Evolutionary conservation across 1,284 basidiomycete species (phyloP).

Genomic region (Cutaneotrichosporon cyanovorans): DNA sequence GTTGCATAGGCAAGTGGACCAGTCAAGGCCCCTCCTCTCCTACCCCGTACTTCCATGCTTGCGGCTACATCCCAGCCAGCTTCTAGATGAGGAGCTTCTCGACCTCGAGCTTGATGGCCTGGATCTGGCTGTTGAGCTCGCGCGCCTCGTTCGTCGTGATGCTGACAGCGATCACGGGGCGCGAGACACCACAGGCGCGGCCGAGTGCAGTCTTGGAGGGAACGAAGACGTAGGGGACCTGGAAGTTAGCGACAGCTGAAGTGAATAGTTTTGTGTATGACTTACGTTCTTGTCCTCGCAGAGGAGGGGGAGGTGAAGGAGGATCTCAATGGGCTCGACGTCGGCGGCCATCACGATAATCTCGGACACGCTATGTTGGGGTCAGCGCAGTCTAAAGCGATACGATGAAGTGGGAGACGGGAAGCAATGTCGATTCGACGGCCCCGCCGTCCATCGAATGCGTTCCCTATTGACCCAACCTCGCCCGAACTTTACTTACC

Average conservation of each 20-base stretch:
- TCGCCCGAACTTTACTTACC: not conserved
- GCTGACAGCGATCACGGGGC: constrained; percentile 90
- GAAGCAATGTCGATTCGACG: too few relatives aligned
- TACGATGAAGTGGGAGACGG: too few relatives aligned
- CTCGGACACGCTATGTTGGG: constrained; percentile 85
- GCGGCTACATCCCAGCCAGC: not conserved
- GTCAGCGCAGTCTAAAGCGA: constrained; percentile 2
- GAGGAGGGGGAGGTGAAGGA: constrained; percentile 91
- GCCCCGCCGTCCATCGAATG: too few relatives aligned
- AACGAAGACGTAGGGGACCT: constrained; percentile 8
- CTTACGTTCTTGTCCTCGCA: constrained; percentile 99
- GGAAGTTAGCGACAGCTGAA: constrained; percentile 7
- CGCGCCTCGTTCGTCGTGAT: constrained; percentile 93
- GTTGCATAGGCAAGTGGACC: constrained; percentile 8
- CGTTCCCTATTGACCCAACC: not conserved
- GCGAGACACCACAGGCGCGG: constrained; percentile 88
- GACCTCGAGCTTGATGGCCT: constrained; percentile 78
- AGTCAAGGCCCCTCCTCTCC: constrained; percentile 8
- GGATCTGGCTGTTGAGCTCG: constrained; percentile 85
- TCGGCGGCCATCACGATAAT: constrained; percentile 97
- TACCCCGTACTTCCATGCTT: not conserved
- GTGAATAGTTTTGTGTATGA: constrained; percentile 48
- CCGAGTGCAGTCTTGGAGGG: constrained; percentile 55
- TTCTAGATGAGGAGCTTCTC: constrained; percentile 62
- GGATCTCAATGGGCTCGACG: constrained; percentile 95